Conservation (phyloP, 1,139 yeast species). For the Sugiyamaella pinicola region DNA sequence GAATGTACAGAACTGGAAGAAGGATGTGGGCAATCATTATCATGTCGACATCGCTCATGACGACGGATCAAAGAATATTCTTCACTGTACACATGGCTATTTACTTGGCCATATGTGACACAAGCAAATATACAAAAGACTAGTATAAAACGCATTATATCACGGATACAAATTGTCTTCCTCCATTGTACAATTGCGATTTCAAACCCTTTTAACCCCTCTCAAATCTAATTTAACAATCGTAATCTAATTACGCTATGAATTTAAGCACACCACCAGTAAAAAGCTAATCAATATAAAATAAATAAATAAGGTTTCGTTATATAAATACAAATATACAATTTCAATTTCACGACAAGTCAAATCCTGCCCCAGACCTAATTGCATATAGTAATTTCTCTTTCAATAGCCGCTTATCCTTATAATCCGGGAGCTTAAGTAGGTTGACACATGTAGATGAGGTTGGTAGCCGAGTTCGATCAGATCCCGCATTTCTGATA, state of each 20-base stretch:
- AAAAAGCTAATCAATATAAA: not conserved
- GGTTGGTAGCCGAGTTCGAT: constrained; percentile 68
- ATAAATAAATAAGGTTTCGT: constrained; percentile 8
- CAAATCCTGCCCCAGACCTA: constrained; percentile 82
- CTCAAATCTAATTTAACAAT: not conserved
- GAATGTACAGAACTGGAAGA: not conserved
- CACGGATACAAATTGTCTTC: not conserved
- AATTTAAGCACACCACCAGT: not conserved
- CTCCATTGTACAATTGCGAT: not conserved
- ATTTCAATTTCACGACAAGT: constrained; percentile 54
- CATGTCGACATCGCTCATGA: constrained; percentile 3
- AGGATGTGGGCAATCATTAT: not conserved
- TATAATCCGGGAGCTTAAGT: constrained; percentile 81
- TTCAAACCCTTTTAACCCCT: not conserved
- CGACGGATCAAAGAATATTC: not conserved
- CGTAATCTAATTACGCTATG: not conserved
- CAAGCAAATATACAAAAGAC: not conserved
- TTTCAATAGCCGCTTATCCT: constrained; percentile 57
- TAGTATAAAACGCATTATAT: not conserved
- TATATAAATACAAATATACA: not conserved
- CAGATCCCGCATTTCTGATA: constrained; percentile 65
- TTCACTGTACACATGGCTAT: not conserved
- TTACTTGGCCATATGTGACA: not conserved
- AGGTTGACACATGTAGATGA: constrained; percentile 92
- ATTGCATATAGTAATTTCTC: constrained; percentile 75